Evolutionary conservation across 352 stramenopile genomes (phyloP).

Genomic region (Globisporangium middletonii): DNA sequence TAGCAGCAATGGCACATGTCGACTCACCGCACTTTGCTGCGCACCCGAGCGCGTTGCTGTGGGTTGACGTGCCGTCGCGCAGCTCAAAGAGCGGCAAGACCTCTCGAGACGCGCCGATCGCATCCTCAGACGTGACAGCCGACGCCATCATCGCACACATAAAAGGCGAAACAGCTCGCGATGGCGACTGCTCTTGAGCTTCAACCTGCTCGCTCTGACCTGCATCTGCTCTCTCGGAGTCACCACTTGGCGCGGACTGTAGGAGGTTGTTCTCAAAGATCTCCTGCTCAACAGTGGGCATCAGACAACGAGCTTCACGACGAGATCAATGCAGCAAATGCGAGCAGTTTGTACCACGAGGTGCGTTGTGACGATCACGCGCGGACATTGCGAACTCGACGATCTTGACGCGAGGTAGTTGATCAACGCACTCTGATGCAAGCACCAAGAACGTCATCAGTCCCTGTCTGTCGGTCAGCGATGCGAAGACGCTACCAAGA

Average conservation of each 20-base stretch:
- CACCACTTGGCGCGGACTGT: constrained; percentile 3
- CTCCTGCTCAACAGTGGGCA: constrained; percentile 26
- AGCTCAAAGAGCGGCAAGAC: constrained; percentile 57
- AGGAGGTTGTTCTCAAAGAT: constrained; percentile 50
- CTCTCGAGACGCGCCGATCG: constrained; percentile 12
- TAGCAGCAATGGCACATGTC: neutral
- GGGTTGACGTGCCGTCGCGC: constrained; percentile 42
- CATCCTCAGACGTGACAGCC: constrained; percentile 12
- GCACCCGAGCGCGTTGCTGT: constrained; percentile 73
- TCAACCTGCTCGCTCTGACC: neutral
- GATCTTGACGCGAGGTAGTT: constrained; percentile 44
- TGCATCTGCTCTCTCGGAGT: neutral
- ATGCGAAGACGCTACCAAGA: constrained; percentile 1
- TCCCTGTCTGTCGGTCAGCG: neutral
- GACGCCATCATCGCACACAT: constrained; percentile 59
- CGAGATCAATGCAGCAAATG: neutral
- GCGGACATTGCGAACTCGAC: constrained; percentile 23
- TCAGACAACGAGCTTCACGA: neutral
- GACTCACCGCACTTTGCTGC: constrained; percentile 52
- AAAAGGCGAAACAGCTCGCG: constrained; percentile 10
- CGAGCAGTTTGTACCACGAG: constrained; percentile 45
- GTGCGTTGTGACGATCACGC: constrained; percentile 77
- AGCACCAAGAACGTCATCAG: constrained; percentile 10
- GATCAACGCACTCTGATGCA: constrained; percentile 40
- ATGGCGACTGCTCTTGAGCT: neutral